Evolutionary conservation across 2,329 filamentous ascomycete genomes (phyloP).

Genomic region (Cladorrhinum sp.): DNA sequence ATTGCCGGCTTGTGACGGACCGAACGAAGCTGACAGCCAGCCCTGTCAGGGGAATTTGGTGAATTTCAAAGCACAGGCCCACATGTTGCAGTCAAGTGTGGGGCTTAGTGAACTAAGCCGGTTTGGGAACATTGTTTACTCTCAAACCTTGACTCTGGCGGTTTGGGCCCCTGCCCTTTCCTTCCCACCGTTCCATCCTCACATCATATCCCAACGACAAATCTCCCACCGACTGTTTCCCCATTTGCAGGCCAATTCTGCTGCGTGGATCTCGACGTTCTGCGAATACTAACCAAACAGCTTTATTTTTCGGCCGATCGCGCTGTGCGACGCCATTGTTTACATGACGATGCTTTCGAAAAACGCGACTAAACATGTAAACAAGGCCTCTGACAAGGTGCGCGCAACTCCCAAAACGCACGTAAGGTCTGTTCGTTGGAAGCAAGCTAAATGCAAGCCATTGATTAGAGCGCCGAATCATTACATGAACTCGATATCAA

Average conservation of each 20-base stretch:
- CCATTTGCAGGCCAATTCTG: background rate
- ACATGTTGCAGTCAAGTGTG: background rate
- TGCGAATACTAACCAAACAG: background rate
- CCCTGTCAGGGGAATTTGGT: background rate
- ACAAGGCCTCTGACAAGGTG: conserved; percentile 40
- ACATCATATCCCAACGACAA: conserved; percentile 8
- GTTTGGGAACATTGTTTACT: conserved; percentile 34
- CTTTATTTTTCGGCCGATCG: background rate
- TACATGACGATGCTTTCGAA: conserved; percentile 25
- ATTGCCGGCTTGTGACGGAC: conserved; percentile 17
- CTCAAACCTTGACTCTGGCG: conserved; percentile 4
- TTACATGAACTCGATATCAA: conserved; percentile 63
- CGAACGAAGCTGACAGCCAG: conserved; percentile 5
- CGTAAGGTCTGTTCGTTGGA: background rate
- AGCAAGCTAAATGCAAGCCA: conserved; percentile 1
- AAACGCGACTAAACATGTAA: conserved; percentile 31
- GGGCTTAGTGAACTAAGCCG: conserved; percentile 14
- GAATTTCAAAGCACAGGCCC: background rate
- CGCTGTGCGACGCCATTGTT: conserved; percentile 1
- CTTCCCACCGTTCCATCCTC: conserved; percentile 2
- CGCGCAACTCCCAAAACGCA: background rate
- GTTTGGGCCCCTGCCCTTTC: conserved; percentile 10
- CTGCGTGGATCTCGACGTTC: background rate
- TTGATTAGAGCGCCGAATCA: conserved; percentile 40
- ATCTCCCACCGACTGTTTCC: background rate